Evolutionary conservation across 2,329 filamentous ascomycete species (phyloP).

Genomic region (Gnomoniopsis sp.): DNA sequence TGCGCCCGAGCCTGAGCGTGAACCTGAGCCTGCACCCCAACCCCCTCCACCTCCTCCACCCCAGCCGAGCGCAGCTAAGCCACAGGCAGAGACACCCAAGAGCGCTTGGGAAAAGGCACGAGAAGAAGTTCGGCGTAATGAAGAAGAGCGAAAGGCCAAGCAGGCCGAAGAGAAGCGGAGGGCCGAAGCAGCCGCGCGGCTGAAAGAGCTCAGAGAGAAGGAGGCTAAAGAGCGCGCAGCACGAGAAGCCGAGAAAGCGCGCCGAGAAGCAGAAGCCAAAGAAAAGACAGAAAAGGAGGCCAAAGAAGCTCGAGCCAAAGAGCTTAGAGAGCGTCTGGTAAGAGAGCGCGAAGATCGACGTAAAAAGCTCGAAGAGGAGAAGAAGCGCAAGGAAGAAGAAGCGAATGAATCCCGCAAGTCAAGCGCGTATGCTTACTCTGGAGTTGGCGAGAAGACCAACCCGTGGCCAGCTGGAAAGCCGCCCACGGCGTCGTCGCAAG

Average conservation of each 20-base stretch:
- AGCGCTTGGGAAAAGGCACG: slow-evolving; percentile 66
- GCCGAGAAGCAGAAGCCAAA: slow-evolving; percentile 30
- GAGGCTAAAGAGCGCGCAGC: slow-evolving; percentile 44
- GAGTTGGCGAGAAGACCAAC: slow-evolving; percentile 66
- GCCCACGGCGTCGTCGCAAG: slow-evolving; percentile 29
- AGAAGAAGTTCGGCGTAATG: slow-evolving; percentile 61
- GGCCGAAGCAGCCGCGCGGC: slow-evolving; percentile 50
- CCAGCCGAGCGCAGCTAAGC: slow-evolving; percentile 23
- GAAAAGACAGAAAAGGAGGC: slow-evolving; percentile 30
- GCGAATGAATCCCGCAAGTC: slow-evolving; percentile 37
- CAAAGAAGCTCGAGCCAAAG: slow-evolving; percentile 33
- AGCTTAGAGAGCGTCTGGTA: slow-evolving; percentile 27
- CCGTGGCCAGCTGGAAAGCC: slow-evolving; percentile 65
- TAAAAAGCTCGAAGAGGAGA: slow-evolving; percentile 30
- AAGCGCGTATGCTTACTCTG: slow-evolving; percentile 60
- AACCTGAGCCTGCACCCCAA: slow-evolving; percentile 19
- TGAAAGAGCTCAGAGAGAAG: slow-evolving; percentile 55
- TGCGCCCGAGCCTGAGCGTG: background rate
- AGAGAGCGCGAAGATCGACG: slow-evolving; percentile 18
- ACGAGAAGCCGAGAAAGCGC: slow-evolving; percentile 25
- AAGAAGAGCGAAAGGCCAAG: slow-evolving; percentile 60
- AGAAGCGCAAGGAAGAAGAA: slow-evolving; percentile 28
- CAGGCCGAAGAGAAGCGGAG: slow-evolving; percentile 60
- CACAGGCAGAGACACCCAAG: slow-evolving; percentile 35
- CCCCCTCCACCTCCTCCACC: slow-evolving; percentile 18